A percentile compares a stretch with the other conserved stretches of the same genome.
These are phyloP conservation scores for Micractinium conductrix DNA, from an alignment of 139 green algal species.

Conservation along the genomic window DNA sequence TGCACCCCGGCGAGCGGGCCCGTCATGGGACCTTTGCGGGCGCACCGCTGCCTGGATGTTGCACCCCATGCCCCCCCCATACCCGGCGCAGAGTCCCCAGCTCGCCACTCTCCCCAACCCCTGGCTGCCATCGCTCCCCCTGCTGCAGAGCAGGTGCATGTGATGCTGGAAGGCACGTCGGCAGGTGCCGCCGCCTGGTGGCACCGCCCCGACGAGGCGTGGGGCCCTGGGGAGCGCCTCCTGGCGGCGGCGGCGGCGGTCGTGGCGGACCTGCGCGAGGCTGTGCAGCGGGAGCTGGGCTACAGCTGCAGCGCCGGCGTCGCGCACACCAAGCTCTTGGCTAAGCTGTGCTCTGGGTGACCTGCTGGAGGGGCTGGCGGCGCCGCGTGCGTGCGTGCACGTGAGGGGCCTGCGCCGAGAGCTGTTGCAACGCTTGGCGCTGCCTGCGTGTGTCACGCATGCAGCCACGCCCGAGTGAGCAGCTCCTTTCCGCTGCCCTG, in stretches of 20 bases:
- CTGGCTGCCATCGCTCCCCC: too few species aligned
- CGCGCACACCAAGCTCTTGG: conserved; percentile 86
- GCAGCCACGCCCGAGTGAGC: neutral
- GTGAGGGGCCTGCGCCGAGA: too few species aligned
- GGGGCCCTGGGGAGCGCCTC: conserved; percentile 62
- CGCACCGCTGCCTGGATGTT: too few species aligned
- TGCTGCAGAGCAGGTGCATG: conserved; percentile 57
- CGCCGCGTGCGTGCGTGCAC: too few species aligned
- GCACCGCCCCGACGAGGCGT: conserved; percentile 50
- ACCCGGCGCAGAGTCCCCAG: too few species aligned
- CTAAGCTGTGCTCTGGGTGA: conserved; percentile 71
- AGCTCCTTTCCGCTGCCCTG: neutral
- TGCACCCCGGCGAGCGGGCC: neutral
- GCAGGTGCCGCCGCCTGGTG: conserved; percentile 59
- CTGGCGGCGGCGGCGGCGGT: conserved; percentile 68
- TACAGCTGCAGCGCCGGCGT: conserved; percentile 83
- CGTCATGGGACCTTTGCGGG: too few species aligned
- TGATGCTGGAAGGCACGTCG: conserved; percentile 31
- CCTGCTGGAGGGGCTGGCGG: neutral
- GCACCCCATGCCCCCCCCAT: too few species aligned
- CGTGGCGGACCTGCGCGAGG: conserved; percentile 63
- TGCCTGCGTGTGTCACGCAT: neutral
- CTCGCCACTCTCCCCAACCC: too few species aligned
- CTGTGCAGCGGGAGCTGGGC: conserved; percentile 68
- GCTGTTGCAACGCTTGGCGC: too few species aligned